Percentiles rank a stretch among this genome's conserved stretches.
These are phyloP conservation scores for Coprinopsis marcescibilis DNA, from an alignment of 768 basidiomycete species.

Conservation along the genomic window DNA sequence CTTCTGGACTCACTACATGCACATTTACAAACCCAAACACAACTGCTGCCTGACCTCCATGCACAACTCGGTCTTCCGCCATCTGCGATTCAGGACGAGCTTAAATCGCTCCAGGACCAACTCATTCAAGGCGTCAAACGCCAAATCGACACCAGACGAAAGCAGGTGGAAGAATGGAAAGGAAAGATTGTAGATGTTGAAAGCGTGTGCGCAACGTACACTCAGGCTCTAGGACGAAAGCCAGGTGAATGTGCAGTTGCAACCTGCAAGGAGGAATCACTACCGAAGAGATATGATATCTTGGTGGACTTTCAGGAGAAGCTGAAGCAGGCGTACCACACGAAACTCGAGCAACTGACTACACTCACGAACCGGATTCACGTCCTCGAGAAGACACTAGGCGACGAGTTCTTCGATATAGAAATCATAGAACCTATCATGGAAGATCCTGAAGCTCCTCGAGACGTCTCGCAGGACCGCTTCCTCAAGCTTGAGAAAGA, in stretches of 20 bases:
- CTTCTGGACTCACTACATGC: conserved; percentile 73
- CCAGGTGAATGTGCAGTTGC: too few relatives aligned
- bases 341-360: conserved; percentile 69
- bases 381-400: conserved; percentile 54
- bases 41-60: conserved; percentile 76
- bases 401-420: conserved; percentile 46
- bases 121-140: conserved; percentile 71
- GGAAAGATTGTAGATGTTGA: conserved; percentile 58
- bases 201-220: conserved; percentile 58
- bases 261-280: conserved; percentile 58
- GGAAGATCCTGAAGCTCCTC: conserved; percentile 29
- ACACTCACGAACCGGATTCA: conserved; percentile 64
- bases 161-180: conserved; percentile 76
- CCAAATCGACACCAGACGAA: conserved; percentile 61
- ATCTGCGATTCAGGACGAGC: conserved; percentile 76
- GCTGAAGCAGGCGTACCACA: conserved; percentile 75
- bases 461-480: conserved; percentile 76
- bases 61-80: conserved; percentile 78
- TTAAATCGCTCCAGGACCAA: conserved; percentile 64
- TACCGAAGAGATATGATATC: conserved; percentile 67
- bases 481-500: conserved; percentile 81
- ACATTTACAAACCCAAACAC: conserved; percentile 76
- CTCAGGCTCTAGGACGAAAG: conserved; percentile 67
- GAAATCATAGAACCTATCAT: conserved; percentile 48
- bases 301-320: conserved; percentile 72